These are phyloP conservation scores for Venturia oleaginea DNA, from an alignment of 2,329 filamentous ascomycete genomes.

Conservation along the genomic window DNA sequence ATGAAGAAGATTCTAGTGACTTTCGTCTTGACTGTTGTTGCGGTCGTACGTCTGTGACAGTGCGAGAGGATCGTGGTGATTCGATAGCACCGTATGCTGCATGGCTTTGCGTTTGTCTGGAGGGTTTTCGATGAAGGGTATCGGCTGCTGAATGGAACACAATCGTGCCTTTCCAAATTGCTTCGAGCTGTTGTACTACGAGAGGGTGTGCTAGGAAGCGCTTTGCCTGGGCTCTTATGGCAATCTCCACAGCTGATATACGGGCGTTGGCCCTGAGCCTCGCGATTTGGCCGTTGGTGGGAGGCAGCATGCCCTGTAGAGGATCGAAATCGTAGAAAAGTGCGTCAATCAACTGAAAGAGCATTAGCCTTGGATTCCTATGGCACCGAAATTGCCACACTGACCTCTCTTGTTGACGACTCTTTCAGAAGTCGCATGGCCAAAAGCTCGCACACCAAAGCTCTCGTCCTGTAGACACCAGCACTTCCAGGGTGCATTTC, in stretches of 20 bases:
- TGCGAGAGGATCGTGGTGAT: constrained; percentile 2
- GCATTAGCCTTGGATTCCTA: constrained; percentile 84
- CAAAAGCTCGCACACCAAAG: constrained; percentile 81
- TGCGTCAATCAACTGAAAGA: constrained; percentile 83
- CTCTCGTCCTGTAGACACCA: constrained; percentile 73
- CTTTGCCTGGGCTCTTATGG: constrained; percentile 86
- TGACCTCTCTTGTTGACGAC: constrained; percentile 65
- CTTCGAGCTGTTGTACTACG: constrained; percentile 89
- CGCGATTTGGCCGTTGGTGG: constrained; percentile 27
- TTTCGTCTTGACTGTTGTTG: constrained; percentile 11
- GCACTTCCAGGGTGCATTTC: constrained; percentile 75
- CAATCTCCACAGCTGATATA: constrained; percentile 85
- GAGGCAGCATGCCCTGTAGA: constrained; percentile 64
- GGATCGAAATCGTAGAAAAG: constrained; percentile 94
- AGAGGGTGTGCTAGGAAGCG: constrained; percentile 85
- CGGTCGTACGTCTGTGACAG: not conserved
- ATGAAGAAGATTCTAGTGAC: constrained; percentile 21
- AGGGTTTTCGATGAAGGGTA: constrained; percentile 60
- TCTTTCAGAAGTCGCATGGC: constrained; percentile 86
- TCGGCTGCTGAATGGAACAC: constrained; percentile 89
- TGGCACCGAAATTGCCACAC: constrained; percentile 39
- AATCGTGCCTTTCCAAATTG: constrained; percentile 92
- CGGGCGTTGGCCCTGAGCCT: constrained; percentile 43
- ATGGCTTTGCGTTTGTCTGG: constrained; percentile 23
- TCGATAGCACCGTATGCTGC: constrained; percentile 19